These are phyloP conservation scores for Phoma herbarum DNA, from an alignment of 2,329 filamentous ascomycete species.

Conservation along the genomic window DNA sequence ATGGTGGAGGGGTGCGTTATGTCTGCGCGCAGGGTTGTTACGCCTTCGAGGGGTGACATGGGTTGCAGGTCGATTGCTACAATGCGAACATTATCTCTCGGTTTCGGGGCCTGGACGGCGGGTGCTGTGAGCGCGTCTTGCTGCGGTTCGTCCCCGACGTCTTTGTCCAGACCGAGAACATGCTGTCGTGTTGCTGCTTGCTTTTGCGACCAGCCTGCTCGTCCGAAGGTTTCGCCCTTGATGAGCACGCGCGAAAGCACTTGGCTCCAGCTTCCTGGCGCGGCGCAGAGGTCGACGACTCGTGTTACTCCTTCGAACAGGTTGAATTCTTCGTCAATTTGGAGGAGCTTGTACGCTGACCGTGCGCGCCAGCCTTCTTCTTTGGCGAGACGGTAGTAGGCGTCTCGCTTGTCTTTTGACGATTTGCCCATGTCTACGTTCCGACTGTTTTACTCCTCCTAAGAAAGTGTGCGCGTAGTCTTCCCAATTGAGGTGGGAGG, in stretches of 20 bases:
- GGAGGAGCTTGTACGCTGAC: constrained; percentile 95
- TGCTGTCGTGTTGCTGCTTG: constrained; percentile 72
- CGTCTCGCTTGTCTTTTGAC: constrained; percentile 97
- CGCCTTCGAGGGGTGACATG: constrained; percentile 91
- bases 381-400: constrained; percentile 96
- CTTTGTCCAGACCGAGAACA: constrained; percentile 58
- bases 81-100: constrained; percentile 82
- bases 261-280: constrained; percentile 96
- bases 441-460: constrained; percentile 1
- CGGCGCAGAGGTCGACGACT: constrained; percentile 95
- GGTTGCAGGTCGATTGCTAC: constrained; percentile 96
- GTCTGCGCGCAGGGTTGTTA: constrained; percentile 90
- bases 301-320: constrained; percentile 89
- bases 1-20: constrained; percentile 98
- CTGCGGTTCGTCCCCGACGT: constrained; percentile 4
- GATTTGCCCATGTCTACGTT: constrained; percentile 81
- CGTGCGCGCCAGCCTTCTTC: constrained; percentile 98
- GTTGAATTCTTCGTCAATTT: constrained; percentile 96
- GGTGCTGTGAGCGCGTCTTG: constrained; percentile 17
- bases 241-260: constrained; percentile 93
- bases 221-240: constrained; percentile 89
- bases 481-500: neutral
- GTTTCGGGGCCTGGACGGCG: constrained; percentile 45
- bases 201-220: constrained; percentile 85
- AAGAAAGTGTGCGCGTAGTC: neutral